Evolutionary conservation across 2,329 filamentous ascomycete genomes (phyloP), one percentile per base, ranked within the genome.

Genomic region (Pestalotiopsis sp.): DNA sequence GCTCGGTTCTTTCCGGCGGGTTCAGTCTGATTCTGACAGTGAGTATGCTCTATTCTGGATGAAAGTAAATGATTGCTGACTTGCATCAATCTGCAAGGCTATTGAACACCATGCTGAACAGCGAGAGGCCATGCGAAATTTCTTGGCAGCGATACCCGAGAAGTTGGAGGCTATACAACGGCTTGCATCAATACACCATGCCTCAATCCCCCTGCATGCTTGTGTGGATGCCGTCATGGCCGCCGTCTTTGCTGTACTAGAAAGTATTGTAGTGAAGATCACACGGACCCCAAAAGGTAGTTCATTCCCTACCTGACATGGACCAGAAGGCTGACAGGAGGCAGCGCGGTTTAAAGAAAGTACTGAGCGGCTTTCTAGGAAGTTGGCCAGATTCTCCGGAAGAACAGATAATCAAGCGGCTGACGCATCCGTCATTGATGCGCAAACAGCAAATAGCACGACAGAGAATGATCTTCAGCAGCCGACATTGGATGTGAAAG

Each of bases 1-100:
- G 70, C 12, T 70, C 69, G 13, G 59, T 72, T 14, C 69, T 72
- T 13, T 72, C 70, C 12, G 70, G 70, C 3, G 70, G 69, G 4
- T 71, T 70, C 31, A 61, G 65, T n/a, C 27, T 72, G 41, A 71
- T 72, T 23, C 31, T 72, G 9, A 68, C 69, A 1, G 70, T 70
- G 31, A 57, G 67, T 25, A 14, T 12, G 14, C 5, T n/a, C 45
- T n/a, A 17, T 49, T 9, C 1, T 49, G 14, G 1, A 49, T 2
- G 3, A 20, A 49, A n/a, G 7, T 14, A 49, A 5, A 17, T 7
- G 5, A n/a, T 7, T 20, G 4, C 45, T 49, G 14, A 49, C 2
- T 20, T 49, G 45, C 3, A 17, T 49, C 14, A n/a, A 6, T 7
- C 4, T 20, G 3, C 2, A 39, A 71, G 70, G 69, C 69, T 7